A percentile compares a stretch with the other conserved stretches of the same genome.
These are phyloP conservation scores for Fusarium sp. DNA, from an alignment of 2,329 filamentous ascomycete species.

Conservation along the genomic window DNA sequence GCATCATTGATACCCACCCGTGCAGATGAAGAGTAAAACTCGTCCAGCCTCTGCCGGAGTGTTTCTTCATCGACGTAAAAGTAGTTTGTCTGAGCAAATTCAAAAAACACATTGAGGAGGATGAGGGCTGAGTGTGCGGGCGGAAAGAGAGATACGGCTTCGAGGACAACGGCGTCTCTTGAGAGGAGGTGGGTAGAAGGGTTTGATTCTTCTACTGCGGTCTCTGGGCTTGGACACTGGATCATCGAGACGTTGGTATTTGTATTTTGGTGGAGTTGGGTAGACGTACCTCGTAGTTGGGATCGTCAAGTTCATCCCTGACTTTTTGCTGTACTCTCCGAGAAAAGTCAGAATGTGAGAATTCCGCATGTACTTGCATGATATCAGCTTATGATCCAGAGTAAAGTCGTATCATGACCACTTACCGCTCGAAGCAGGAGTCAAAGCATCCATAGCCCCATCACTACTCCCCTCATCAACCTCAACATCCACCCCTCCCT, in stretches of 20 bases:
- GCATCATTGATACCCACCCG: constrained; percentile 14
- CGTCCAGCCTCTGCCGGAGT: constrained; percentile 24
- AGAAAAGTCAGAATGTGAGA: constrained; percentile 31
- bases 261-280: no score
- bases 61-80: constrained; percentile 38
- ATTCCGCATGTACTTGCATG: constrained; percentile 9
- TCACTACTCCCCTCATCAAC: background rate
- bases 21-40: constrained; percentile 26
- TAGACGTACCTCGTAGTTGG: constrained; percentile 13
- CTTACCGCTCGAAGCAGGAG: background rate
- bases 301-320: constrained; percentile 2
- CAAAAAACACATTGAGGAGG: constrained; percentile 38
- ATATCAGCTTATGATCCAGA: background rate
- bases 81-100: constrained; percentile 40
- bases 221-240: constrained; percentile 7
- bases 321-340: constrained; percentile 19
- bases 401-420: background rate
- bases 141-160: constrained; percentile 33
- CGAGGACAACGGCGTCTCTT: constrained; percentile 19
- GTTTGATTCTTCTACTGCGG: background rate
- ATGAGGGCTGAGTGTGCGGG: constrained; percentile 19
- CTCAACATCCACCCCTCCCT: background rate
- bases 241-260: background rate
- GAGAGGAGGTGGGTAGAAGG: constrained; percentile 13
- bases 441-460: background rate